phyloP scores from a whole-genome alignment of 2,329 filamentous ascomycete species.

The Pseudocercospora vitis region DNA sequence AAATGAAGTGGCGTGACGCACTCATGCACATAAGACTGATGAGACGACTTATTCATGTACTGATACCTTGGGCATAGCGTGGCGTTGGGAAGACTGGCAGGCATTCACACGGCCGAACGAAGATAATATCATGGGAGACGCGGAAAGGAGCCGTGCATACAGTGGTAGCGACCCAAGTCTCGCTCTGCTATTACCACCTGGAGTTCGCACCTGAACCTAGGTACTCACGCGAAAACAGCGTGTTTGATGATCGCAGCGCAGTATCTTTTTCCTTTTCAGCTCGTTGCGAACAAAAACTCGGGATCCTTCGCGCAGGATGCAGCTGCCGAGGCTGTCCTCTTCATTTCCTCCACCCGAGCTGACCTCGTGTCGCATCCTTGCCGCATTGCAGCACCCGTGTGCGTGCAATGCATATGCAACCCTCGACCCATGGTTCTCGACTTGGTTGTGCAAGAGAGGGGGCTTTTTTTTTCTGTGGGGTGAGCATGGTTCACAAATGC shows the following conservation, averaged over 20 bases:
- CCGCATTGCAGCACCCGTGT: no score
- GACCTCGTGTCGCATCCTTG: constrained; percentile 6
- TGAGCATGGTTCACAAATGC: not conserved
- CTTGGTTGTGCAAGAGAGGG: not conserved
- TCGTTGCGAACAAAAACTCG: no score
- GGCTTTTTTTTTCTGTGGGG: not conserved
- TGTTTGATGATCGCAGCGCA: not conserved
- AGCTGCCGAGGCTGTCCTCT: not conserved
- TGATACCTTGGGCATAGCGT: not conserved
- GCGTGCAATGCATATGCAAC: not conserved
- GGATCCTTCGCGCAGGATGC: not conserved
- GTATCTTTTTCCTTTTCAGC: no score
- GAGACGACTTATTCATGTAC: constrained; percentile 14
- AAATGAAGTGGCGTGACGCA: not conserved
- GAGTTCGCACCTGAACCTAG: not conserved
- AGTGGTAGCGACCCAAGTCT: constrained; percentile 1
- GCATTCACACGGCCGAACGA: no score
- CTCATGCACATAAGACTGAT: not conserved
- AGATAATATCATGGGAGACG: not conserved
- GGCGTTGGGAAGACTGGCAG: constrained; percentile 3
- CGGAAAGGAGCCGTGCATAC: not conserved
- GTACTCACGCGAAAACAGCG: not conserved
- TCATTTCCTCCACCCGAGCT: constrained; percentile 4
- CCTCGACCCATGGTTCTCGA: constrained; percentile 1
- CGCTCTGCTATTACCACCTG: not conserved